Evolutionary conservation across 441 rosid genomes (phyloP).

Genomic region (Adansonia rubrostipa): DNA sequence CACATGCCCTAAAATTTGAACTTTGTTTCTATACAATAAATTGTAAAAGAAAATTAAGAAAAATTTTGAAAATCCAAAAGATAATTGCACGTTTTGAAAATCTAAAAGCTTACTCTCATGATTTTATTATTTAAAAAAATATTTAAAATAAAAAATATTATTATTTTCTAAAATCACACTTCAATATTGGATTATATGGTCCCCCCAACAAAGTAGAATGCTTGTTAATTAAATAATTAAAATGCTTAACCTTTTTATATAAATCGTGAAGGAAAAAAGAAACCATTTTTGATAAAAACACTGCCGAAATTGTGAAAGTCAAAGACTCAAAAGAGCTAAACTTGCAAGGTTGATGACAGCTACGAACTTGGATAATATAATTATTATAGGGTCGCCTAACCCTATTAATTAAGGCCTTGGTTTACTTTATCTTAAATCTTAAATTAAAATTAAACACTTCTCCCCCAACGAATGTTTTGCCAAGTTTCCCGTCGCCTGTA

Average conservation of each 20-base stretch:
- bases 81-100: too few species aligned
- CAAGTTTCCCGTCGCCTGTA: slow-evolving; percentile 36
- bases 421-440: neutral
- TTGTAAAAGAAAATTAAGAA: too few species aligned
- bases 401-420: neutral
- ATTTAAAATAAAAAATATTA: too few species aligned
- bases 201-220: neutral
- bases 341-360: neutral
- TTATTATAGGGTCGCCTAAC: slow-evolving; percentile 32
- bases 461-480: neutral
- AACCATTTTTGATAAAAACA: neutral
- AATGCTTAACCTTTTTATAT: neutral
- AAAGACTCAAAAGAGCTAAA: too few species aligned
- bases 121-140: too few species aligned
- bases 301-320: neutral
- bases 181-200: too few species aligned
- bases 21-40: too few species aligned
- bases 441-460: neutral
- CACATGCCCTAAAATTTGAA: neutral
- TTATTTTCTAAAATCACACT: too few species aligned
- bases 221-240: neutral
- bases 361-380: neutral
- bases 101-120: too few species aligned
- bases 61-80: too few species aligned
- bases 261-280: neutral